phyloP scores from a whole-genome alignment of 192 early-diverging fungal species.

The Backusella westeae region DNA sequence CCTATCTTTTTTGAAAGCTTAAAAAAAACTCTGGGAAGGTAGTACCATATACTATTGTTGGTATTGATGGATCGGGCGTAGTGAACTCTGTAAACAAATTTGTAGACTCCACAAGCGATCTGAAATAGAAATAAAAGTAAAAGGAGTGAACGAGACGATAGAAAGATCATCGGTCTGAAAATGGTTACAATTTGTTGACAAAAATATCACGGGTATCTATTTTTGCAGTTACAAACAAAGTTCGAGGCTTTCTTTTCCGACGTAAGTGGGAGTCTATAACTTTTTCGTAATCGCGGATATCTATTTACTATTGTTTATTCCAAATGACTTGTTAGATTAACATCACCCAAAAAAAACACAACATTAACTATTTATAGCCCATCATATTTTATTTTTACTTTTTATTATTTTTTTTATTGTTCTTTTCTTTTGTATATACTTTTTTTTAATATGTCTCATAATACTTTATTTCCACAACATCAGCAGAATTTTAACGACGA shows the following conservation, averaged over 20 bases:
- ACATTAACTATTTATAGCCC: not conserved
- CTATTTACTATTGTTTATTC: not conserved
- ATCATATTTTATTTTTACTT: no score
- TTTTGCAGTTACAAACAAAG: not conserved
- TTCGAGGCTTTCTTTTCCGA: not conserved
- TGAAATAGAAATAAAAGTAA: not conserved
- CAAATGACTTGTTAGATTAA: not conserved
- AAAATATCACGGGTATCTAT: not conserved
- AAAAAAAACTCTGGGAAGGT: not conserved
- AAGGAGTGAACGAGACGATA: not conserved
- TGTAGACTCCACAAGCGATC: not conserved
- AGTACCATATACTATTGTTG: not conserved
- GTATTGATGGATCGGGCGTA: not conserved
- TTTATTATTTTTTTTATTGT: not conserved
- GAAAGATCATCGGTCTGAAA: not conserved
- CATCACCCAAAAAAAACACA: not conserved
- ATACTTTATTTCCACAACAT: not conserved
- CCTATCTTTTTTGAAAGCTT: no score
- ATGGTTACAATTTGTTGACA: not conserved
- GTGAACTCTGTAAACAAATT: not conserved
- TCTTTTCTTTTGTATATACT: not conserved
- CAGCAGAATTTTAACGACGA: not conserved
- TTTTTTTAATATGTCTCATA: conserved; percentile 3
- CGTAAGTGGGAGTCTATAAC: not conserved
- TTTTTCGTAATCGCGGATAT: not conserved